These are phyloP conservation scores for Eustoma russellianum DNA, from an alignment of 257 asterid species.

Conservation along the genomic window DNA sequence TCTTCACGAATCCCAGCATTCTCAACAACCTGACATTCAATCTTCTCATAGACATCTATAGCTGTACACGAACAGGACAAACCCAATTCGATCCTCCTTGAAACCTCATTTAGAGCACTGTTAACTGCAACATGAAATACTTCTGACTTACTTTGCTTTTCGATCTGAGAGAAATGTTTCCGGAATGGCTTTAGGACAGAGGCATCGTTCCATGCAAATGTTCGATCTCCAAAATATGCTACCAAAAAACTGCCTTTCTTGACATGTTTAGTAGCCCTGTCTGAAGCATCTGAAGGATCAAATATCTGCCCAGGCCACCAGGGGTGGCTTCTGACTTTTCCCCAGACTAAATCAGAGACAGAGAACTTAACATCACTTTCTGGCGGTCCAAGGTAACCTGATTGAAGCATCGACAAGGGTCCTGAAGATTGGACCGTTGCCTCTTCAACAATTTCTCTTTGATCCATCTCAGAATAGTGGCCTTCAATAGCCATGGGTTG, in stretches of 20 bases:
- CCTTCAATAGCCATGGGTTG: conserved; percentile 23
- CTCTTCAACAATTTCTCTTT: conserved; percentile 19
- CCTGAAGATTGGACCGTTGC: conserved; percentile 9
- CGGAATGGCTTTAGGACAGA: conserved; percentile 72
- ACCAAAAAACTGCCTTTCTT: conserved; percentile 80
- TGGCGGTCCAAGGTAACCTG: conserved; percentile 46
- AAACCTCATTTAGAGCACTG: conserved; percentile 77
- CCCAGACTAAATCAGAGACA: conserved; percentile 86
- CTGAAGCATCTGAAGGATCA: conserved; percentile 80
- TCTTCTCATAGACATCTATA: conserved; percentile 31
- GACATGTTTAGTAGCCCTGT: conserved; percentile 58
- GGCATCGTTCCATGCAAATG: conserved; percentile 93
- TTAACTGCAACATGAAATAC: conserved; percentile 66
- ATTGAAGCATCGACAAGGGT: conserved; percentile 32
- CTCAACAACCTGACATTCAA: conserved; percentile 61
- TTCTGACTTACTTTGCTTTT: conserved; percentile 75
- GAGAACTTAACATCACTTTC: conserved; percentile 44
- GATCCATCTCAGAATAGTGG: conserved; percentile 28
- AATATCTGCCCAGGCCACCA: conserved; percentile 99
- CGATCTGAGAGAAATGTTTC: conserved; percentile 57
- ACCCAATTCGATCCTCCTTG: conserved; percentile 74
- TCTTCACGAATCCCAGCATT: conserved; percentile 80
- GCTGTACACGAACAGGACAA: conserved; percentile 67
- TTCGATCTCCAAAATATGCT: conserved; percentile 89
- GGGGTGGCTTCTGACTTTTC: conserved; percentile 93